Base-by-base conservation (phyloP, 2,329 filamentous ascomycete genomes). In the Curvularia sp. region DNA sequence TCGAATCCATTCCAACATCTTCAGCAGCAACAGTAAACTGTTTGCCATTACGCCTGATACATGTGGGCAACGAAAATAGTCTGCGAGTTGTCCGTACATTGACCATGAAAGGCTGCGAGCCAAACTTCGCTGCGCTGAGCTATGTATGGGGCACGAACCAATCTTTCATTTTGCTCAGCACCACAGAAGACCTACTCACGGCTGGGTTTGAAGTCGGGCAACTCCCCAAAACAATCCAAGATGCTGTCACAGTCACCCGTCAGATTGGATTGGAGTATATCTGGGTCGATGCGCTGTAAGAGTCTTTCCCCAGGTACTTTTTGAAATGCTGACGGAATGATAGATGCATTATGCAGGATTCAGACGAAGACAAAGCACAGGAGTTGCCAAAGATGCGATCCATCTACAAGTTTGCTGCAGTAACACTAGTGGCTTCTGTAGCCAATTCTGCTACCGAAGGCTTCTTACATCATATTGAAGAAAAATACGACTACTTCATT, bases 261-360 rank as follows among this genome's bases (percentile, higher is more conserved):
- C 26, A 20, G 5, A 28, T 63, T 8, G 61, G 55, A 3, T 18
- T 61, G 2, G 35, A 42, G 9, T 62, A 62, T 20, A 41, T 64
- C 12, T 64, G 61, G 61, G 55, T 64, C 12, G 61, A 64, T 41
- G 60, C 60, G 2, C 24, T 60, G 57, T 62, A 54, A 42, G 55
- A 31, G 15, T 15, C 4, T 10, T 5, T 41, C 3, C 10, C 15
- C 4, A 13, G 9, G 30, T 18, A 48, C 2, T 18, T 24, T 9
- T 10, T 8, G 18, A 5, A 22, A 20, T 50, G 18, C 24, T 53
- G 24, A 49, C 26, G 24, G 15, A 35, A 30, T 26, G 9, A 10
- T 33, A 60, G 58, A 44, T 60, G 58, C 22, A 60, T 60, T 38
- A 49, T 60, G 35, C 58, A 61, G 47, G 55, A 61, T 18, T 54